A percentile compares a stretch with the other conserved stretches of the same genome.
Conservation (phyloP, 192 early-diverging fungal species). For the Spizellomyces punctatus region DNA sequence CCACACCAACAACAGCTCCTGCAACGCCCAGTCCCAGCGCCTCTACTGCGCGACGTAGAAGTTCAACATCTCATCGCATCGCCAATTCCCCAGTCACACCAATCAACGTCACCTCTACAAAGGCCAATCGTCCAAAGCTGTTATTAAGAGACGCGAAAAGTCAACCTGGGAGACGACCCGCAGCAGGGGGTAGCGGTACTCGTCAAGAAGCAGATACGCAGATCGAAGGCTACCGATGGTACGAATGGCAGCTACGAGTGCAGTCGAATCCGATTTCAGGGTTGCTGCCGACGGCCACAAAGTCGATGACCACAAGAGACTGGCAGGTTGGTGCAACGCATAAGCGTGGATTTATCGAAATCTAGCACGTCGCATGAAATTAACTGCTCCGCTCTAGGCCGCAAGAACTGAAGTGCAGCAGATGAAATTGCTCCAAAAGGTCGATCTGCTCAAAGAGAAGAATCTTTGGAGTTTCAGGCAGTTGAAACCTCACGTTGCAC, state of each 20-base stretch:
- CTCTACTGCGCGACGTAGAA: constrained; percentile 10
- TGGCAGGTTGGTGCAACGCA: constrained; percentile 61
- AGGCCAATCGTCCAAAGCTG: no score
- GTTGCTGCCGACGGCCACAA: constrained; percentile 62
- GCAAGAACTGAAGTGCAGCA: constrained; percentile 76
- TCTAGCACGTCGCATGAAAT: background rate
- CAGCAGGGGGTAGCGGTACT: background rate
- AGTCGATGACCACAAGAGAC: constrained; percentile 70
- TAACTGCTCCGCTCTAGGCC: constrained; percentile 40
- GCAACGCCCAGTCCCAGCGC: background rate
- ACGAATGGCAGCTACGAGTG: constrained; percentile 54
- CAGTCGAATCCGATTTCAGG: constrained; percentile 60
- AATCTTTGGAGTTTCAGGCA: constrained; percentile 78
- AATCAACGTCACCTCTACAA: background rate
- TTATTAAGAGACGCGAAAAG: constrained; percentile 1
- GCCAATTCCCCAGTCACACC: background rate
- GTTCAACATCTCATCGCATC: background rate
- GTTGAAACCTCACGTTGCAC: constrained; percentile 62
- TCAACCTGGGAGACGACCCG: background rate
- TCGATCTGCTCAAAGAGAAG: constrained; percentile 71
- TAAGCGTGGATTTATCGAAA: background rate
- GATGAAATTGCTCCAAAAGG: constrained; percentile 61
- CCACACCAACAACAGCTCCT: background rate
- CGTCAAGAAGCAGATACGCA: constrained; percentile 17
- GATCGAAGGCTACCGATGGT: constrained; percentile 46